A percentile compares a stretch with the other conserved stretches of the same genome.
phyloP scores from a whole-genome alignment of 768 basidiomycete genomes.

The Grammothele lineata region DNA sequence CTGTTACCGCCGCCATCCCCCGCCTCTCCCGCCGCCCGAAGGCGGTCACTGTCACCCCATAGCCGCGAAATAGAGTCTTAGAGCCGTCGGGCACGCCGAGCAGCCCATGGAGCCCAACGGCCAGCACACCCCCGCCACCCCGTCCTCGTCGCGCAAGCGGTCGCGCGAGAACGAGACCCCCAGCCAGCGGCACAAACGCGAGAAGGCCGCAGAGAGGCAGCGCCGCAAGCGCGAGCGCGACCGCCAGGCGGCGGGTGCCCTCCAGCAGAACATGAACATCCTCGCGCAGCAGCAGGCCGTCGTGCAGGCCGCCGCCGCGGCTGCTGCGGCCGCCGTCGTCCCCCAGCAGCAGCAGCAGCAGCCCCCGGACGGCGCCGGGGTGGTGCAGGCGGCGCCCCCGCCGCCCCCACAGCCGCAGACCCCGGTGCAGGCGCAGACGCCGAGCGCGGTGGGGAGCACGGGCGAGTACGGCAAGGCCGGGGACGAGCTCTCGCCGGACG shows the following conservation, averaged over 20 bases:
- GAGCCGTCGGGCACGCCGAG: too few relatives aligned
- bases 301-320: too few relatives aligned
- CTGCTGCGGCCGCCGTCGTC: too few relatives aligned
- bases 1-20: slow-evolving; percentile 25
- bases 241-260: slow-evolving; percentile 31
- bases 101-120: slow-evolving; percentile 22
- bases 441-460: background rate
- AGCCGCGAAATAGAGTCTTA: slow-evolving; percentile 15
- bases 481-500: slow-evolving; percentile 45
- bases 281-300: slow-evolving; percentile 24
- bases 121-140: slow-evolving; percentile 16
- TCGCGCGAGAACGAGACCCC: slow-evolving; percentile 71
- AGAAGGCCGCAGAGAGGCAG: slow-evolving; percentile 85
- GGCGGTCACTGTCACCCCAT: slow-evolving; percentile 14
- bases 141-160: slow-evolving; percentile 43
- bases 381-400: slow-evolving; percentile 15
- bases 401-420: slow-evolving; percentile 10
- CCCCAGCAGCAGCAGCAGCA: too few relatives aligned
- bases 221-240: slow-evolving; percentile 77
- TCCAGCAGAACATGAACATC: slow-evolving; percentile 16
- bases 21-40: slow-evolving; percentile 6
- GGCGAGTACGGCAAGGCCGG: slow-evolving; percentile 17
- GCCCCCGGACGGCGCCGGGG: slow-evolving; percentile 11
- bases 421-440: background rate
- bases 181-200: slow-evolving; percentile 69